Base-by-base conservation (phyloP, 2,329 filamentous ascomycete genomes). In the Fusarium palustre region DNA sequence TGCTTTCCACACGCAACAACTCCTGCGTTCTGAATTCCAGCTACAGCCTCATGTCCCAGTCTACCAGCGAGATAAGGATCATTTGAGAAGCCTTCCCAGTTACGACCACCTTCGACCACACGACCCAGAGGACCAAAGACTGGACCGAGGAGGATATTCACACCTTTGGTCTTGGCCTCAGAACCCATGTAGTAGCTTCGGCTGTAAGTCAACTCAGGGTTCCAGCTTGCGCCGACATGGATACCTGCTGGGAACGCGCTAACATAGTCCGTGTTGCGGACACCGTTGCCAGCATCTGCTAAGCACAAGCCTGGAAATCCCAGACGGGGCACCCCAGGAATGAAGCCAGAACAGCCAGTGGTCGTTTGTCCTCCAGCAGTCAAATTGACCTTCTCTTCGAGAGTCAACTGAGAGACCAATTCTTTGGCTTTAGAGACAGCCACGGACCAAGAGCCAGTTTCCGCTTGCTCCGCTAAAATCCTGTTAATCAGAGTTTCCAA, bases 361-460 rank as follows among this genome's bases (percentile, higher is more conserved):
- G 39, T 43, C 36, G 62, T 24, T 2, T 39, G 30, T 2, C 15
- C 36, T 52, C 62, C 62, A 8, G 62, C 31, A 7, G 62, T 65
- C n/a, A 65, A 10, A 53, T 65, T 65, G 31, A 65, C 62, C 13
- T 65, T 65, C n/a, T 65, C 62, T 20, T 64, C 53, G 4, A 65
- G 59, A 1, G 62, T 65, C 22, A 65, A 30, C 3, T 65, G 45
- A 0, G 59, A 46, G 0, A 64, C 62, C 5, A 65, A 7, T 1
- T 31, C 30, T 13, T 59, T 52, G 0, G 62, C 62, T 8, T 64
- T 65, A 15, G 39, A 18, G 6, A 64, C 25, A 1, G 62, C 59
- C 1, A 13, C 7, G 0, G 53, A 41, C 62, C 62, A 65, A 4
- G 59, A 25, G 11, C 60, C 60, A 1, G 33, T 34, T 5, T 64